Base-by-base conservation (phyloP, 305 asterid genomes). In the Striga hermonthica region DNA sequence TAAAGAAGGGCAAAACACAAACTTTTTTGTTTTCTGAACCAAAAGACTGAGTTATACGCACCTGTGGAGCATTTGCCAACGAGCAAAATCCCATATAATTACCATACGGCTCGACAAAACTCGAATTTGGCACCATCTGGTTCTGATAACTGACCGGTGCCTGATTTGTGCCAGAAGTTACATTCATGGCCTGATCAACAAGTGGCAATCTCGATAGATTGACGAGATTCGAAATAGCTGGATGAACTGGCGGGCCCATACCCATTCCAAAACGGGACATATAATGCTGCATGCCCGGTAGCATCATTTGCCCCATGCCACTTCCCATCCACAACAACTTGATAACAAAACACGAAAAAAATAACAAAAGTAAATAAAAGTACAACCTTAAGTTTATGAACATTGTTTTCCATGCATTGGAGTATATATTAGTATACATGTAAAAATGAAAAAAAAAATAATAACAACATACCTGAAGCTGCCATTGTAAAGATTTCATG, bases 251-350 rank as follows among this genome's bases (percentile, higher is more conserved):
- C 1, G 87, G 84, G 16, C 79, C 75, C 14, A 84, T 75, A 12
- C 91, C 91, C 63, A 54, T 54, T 31, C 91, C 89, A 45, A 79
- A 69, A n/a, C 89, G 76, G n/a, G 95, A 76, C 85, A 86, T 79
- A 72, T 82, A 89, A 16, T 83, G 90, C 66, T 86, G 92, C 80
- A 89, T 61, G 10, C 86, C 81, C 4, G 90, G 93, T 13, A 82
- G 69, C 86, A 87, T 79, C 89, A 89, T 74, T 3, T 86, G 83
- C 11, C 85, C 83, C 94, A 90, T 82, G 59, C 91, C 91, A 71
- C 88, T 75, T 61, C 94, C 90, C 90, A 90, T 87, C 95, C 94
- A 90, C 89, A 90, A 74, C 85, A 86, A 78, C 96, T 89, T 22
- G 31, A 22, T 22, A 22, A 22, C 31, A 22, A 22, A 22, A 22